Evolutionary conservation across 495 filamentous ascomycete genomes (phyloP).

Genomic region (Xylaria bambusicola): DNA sequence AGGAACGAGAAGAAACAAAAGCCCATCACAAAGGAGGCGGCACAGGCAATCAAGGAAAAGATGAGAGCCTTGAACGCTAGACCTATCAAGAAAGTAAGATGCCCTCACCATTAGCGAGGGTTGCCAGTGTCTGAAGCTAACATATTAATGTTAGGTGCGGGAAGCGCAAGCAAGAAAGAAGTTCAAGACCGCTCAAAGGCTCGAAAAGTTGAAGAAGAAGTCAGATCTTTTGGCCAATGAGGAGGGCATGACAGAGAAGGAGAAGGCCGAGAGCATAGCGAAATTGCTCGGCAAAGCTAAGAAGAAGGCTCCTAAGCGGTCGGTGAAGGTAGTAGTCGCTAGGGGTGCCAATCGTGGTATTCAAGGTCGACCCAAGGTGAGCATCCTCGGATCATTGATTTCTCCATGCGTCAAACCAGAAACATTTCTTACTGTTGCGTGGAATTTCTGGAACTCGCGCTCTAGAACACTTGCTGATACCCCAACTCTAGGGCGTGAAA

Average conservation of each 20-base stretch:
- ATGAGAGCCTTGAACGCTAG: conserved; percentile 89
- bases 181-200: conserved; percentile 82
- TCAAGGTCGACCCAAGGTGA: conserved; percentile 45
- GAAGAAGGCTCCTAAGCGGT: conserved; percentile 81
- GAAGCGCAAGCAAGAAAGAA: conserved; percentile 96
- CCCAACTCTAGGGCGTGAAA: conserved; percentile 67
- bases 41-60: conserved; percentile 94
- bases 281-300: conserved; percentile 78
- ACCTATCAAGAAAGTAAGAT: conserved; percentile 84
- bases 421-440: background rate
- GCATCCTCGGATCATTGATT: background rate
- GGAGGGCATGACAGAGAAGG: conserved; percentile 88
- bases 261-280: conserved; percentile 84
- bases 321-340: conserved; percentile 89
- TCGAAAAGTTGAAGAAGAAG: conserved; percentile 97
- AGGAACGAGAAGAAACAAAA: conserved; percentile 81
- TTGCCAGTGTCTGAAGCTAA: background rate
- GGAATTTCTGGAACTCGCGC: background rate
- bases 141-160: conserved; percentile 54
- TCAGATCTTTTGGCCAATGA: conserved; percentile 82
- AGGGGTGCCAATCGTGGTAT: conserved; percentile 82
- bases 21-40: conserved; percentile 86
- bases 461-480: background rate
- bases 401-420: background rate
- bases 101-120: background rate